Conservation (phyloP, 2,329 filamentous ascomycete genomes). For the Aureobasidium melanogenum region DNA sequence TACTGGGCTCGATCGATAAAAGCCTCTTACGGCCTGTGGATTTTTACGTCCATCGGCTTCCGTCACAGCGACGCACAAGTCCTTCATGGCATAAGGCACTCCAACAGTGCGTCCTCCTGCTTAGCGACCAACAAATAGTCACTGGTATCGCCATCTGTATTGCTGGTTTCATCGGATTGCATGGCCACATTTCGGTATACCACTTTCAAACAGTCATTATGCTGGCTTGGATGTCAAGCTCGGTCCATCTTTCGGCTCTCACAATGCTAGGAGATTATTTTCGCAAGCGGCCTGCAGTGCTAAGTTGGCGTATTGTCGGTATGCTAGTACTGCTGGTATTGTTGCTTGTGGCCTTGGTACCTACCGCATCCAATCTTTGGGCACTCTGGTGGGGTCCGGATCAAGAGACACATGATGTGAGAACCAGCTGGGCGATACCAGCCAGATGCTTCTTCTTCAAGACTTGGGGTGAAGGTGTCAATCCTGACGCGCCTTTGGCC, state of each 20-base stretch:
- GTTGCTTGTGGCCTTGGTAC: slow-evolving; percentile 18
- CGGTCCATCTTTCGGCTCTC: slow-evolving; percentile 21
- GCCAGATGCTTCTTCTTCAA: slow-evolving; percentile 9
- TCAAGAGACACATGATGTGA: neutral
- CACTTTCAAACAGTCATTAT: slow-evolving; percentile 22
- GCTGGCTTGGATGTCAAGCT: slow-evolving; percentile 24
- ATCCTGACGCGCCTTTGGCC: slow-evolving; percentile 17
- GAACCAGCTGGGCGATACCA: slow-evolving; percentile 10
- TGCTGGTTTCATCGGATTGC: slow-evolving; percentile 17
- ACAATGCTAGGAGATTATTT: slow-evolving; percentile 16
- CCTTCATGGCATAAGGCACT: neutral
- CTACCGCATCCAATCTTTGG: slow-evolving; percentile 18
- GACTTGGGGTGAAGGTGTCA: slow-evolving; percentile 14
- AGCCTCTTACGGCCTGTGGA: neutral
- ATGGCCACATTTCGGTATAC: slow-evolving; percentile 20
- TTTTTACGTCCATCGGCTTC: neutral
- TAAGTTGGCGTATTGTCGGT: slow-evolving; percentile 17
- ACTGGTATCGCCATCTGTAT: slow-evolving; percentile 21
- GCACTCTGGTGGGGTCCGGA: neutral
- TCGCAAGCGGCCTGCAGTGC: slow-evolving; percentile 8
- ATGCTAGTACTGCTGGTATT: slow-evolving; percentile 19
- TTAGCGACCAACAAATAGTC: slow-evolving; percentile 25
- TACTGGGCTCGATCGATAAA: neutral
- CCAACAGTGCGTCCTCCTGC: slow-evolving; percentile 15
- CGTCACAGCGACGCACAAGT: neutral